Evolutionary conservation across 116 monocot species (phyloP).

Genomic region (Thalassia testudinum): DNA sequence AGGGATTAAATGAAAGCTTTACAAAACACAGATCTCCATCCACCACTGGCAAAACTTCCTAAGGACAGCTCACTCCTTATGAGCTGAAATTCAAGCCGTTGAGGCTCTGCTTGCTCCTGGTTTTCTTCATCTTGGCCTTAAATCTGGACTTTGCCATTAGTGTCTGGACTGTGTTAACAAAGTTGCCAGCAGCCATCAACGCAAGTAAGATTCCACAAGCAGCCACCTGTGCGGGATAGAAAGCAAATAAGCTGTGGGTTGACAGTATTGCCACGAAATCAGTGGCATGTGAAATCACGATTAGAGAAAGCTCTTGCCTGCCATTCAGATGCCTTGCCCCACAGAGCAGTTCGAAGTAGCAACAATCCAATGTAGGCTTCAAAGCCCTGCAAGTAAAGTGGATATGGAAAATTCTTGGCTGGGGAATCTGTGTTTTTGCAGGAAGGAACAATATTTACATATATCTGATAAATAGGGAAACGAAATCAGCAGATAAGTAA

Average conservation of each 20-base stretch:
- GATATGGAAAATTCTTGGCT: not conserved
- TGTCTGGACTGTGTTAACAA: conserved; percentile 77
- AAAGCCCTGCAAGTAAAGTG: conserved; percentile 40
- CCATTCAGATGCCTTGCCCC: conserved; percentile 56
- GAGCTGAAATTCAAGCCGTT: conserved; percentile 1
- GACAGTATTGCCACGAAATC: too few relatives aligned
- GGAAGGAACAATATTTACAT: too few relatives aligned
- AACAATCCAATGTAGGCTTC: conserved; percentile 80
- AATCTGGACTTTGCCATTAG: conserved; percentile 70
- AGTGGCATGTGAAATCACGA: not conserved
- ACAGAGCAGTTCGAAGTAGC: conserved; percentile 54
- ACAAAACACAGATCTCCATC: too few relatives aligned
- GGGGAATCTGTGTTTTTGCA: not conserved
- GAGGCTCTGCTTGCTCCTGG: conserved; percentile 54
- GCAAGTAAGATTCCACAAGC: conserved; percentile 73
- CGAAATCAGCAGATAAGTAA: conserved; percentile 3
- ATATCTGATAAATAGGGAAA: not conserved
- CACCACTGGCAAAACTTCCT: too few relatives aligned
- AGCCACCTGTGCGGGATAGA: conserved; percentile 34
- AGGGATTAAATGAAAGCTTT: too few relatives aligned
- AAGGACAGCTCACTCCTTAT: not conserved
- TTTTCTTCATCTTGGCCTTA: conserved; percentile 79
- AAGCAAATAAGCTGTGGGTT: not conserved
- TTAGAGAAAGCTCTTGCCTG: conserved; percentile 39
- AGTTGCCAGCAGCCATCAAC: conserved; percentile 91